These are phyloP conservation scores for Neofusicoccum umdonicola DNA, from an alignment of 2,329 filamentous ascomycete species.

Conservation along the genomic window DNA sequence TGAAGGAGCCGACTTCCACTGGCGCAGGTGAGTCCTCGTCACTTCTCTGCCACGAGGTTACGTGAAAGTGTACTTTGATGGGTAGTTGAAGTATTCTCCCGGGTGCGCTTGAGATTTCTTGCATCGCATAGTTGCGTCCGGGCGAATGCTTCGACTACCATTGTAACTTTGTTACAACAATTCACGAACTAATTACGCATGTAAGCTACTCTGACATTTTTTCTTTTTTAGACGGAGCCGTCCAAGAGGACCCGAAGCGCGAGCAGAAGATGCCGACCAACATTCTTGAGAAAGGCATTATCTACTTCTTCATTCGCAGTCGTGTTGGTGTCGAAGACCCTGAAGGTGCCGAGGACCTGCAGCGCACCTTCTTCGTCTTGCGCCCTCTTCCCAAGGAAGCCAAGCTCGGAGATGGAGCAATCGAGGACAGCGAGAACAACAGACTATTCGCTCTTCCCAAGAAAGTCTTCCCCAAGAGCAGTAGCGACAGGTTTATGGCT, in stretches of 20 bases:
- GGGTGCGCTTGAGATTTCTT: too few relatives aligned
- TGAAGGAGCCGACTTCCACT: not conserved
- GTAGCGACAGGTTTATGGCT: slow-evolving; percentile 69
- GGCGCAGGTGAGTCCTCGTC: not conserved
- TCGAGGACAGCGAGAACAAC: slow-evolving; percentile 60
- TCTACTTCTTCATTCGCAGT: slow-evolving; percentile 86
- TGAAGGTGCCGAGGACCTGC: slow-evolving; percentile 67
- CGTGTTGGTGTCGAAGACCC: slow-evolving; percentile 73
- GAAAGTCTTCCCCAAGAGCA: slow-evolving; percentile 71
- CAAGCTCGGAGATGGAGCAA: slow-evolving; percentile 60
- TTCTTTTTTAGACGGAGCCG: slow-evolving; percentile 33
- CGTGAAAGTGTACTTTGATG: too few relatives aligned
- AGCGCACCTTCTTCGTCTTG: slow-evolving; percentile 76
- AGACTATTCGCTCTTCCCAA: slow-evolving; percentile 79
- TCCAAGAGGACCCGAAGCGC: slow-evolving; percentile 51
- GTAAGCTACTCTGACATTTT: not conserved
- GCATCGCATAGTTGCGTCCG: too few relatives aligned
- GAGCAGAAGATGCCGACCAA: slow-evolving; percentile 55
- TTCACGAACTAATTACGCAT: too few relatives aligned
- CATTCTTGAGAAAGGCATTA: slow-evolving; percentile 81
- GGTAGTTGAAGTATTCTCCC: too few relatives aligned
- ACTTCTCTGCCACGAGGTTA: not conserved
- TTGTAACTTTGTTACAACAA: too few relatives aligned
- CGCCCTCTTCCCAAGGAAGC: slow-evolving; percentile 69
- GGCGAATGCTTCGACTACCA: too few relatives aligned